A percentile compares a stretch with the other conserved stretches of the same genome.
Evolutionary conservation across 352 stramenopile genomes (phyloP).

Genomic region (Elongisporangium senticosum): DNA sequence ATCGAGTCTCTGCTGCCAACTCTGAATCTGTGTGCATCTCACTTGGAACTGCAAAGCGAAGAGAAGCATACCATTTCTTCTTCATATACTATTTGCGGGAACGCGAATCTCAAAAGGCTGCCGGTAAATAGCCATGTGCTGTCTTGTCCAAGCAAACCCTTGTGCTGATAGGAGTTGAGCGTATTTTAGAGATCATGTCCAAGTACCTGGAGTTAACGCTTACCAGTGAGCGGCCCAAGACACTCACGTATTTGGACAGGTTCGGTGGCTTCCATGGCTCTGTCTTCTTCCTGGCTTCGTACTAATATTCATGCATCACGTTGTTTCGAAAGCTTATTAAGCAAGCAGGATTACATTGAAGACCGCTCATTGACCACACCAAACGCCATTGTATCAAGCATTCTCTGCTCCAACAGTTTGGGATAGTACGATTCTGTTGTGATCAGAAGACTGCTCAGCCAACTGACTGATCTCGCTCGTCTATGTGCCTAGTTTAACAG

Average conservation of each 20-base stretch:
- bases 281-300: neutral
- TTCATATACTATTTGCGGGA: slow-evolving; percentile 30
- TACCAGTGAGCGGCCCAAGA: slow-evolving; percentile 19
- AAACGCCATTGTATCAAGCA: slow-evolving; percentile 23
- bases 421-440: slow-evolving; percentile 24
- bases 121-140: slow-evolving; percentile 11
- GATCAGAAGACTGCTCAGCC: neutral
- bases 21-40: neutral
- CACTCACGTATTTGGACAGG: slow-evolving; percentile 31
- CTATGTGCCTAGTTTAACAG: slow-evolving; percentile 18
- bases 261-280: slow-evolving; percentile 3
- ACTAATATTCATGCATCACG: neutral
- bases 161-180: slow-evolving; percentile 1
- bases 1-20: neutral
- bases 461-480: neutral
- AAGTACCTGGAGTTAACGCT: slow-evolving; percentile 26
- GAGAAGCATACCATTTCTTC: slow-evolving; percentile 42
- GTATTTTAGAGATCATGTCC: slow-evolving; percentile 19
- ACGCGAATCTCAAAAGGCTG: slow-evolving; percentile 30
- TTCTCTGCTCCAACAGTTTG: slow-evolving; percentile 28
- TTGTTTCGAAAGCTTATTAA: slow-evolving; percentile 20
- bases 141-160: neutral
- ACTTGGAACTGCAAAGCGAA: slow-evolving; percentile 14
- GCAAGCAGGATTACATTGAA: slow-evolving; percentile 41
- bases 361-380: slow-evolving; percentile 25